A percentile compares a stretch with the other conserved stretches of the same genome.
phyloP scores from a whole-genome alignment of 306 rosid genomes.

The Citrullus colocynthis region DNA sequence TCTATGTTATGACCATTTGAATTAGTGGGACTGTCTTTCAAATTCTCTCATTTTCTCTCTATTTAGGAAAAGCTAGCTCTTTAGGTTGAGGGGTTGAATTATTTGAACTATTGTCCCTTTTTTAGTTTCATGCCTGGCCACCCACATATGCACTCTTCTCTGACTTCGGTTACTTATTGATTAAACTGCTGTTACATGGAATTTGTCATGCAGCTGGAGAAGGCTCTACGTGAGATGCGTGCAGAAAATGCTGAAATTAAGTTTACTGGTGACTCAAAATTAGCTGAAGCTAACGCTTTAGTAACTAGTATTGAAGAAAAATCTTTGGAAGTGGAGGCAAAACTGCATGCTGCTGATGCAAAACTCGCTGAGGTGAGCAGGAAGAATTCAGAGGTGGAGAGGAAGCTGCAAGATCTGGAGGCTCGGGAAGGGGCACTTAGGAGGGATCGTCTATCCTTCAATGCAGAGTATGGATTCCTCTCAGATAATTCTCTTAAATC shows the following conservation, averaged over 20 bases:
- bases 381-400: conserved; percentile 63
- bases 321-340: conserved; percentile 81
- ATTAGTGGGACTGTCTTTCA: background rate
- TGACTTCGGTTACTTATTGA: background rate
- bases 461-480: conserved; percentile 45
- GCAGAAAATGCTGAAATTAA: conserved; percentile 77
- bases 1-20: background rate
- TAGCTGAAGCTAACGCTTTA: conserved; percentile 86
- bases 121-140: background rate
- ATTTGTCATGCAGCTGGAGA: conserved; percentile 60
- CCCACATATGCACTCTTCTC: background rate
- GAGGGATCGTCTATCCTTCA: conserved; percentile 62
- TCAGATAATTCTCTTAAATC: background rate
- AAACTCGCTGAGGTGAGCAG: conserved; percentile 81
- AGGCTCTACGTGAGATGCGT: conserved; percentile 78
- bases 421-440: conserved; percentile 56
- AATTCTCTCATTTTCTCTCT: background rate
- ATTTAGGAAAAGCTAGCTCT: background rate
- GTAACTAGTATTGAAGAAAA: conserved; percentile 76
- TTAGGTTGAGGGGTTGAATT: background rate
- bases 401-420: conserved; percentile 67
- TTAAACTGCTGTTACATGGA: conserved; percentile 21
- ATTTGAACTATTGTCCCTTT: background rate
- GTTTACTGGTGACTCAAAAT: conserved; percentile 76
- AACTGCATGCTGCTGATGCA: conserved; percentile 76